Base-by-base conservation (phyloP, 441 rosid species). In the Gossypium gossypioides region DNA sequence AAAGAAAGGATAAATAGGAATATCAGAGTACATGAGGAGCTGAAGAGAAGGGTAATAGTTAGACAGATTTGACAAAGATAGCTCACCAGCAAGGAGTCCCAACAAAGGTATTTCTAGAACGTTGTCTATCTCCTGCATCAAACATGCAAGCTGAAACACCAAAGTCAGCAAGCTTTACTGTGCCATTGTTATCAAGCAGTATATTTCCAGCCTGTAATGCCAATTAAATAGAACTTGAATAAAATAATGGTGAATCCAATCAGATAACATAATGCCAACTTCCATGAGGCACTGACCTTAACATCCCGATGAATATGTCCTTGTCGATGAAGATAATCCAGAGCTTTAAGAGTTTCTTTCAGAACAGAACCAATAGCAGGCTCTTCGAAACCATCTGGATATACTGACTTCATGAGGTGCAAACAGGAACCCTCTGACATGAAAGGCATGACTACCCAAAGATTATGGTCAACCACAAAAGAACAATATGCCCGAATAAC, bases 271-370 rank as follows among this genome's bases (percentile, higher is more conserved):
- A 69, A 77, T 61, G 71, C 34, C 27, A 48, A 72, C 54, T 72
- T 67, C 63, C 51, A 13, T 12, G 21, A 62, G 21, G 77, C 27
- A 71, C 76, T 32, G 67, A 91, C 97, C 95, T 92, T 96, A 78
- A 96, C 97, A 87, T 96, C 99, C 6, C 98, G 91, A 80, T 96
- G 99, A 54, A 96, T 96, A 73, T 96, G 97, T 29, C 99, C 99
- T 83, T 96, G 98, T 65, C 69, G 88, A 84, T 96, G 98, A 80
- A 96, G 97, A 82, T 96, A 96, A 61, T 89, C 91, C 73, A 96
- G 84, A 74, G 98, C 98, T 83, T 91, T 91, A 22, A 93, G 97
- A 65, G 99, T 90, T 85, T 91, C 99, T 88, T 91, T 96, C 9
- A 96, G 81, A 59, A 96, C 82, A 77, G 90, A 86, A 78, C 91